Conservation (phyloP, 176 grass and related monocot genomes). For the Echinochloa phyllopogon region DNA sequence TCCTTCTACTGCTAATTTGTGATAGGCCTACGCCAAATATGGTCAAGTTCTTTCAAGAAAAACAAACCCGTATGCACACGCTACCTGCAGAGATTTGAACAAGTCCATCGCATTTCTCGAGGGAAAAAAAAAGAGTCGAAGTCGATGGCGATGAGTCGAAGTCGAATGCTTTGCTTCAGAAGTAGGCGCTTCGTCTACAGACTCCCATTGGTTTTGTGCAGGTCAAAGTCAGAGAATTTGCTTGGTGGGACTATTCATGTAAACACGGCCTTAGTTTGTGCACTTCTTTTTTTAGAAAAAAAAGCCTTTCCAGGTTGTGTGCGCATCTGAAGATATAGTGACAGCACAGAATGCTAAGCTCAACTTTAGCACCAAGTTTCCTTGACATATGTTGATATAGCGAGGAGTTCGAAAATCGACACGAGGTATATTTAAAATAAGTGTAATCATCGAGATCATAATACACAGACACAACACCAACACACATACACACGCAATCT, state of each 20-base stretch:
- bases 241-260: too few species aligned
- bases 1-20: neutral
- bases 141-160: neutral
- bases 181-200: neutral
- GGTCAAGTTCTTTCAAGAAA: neutral
- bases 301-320: too few species aligned
- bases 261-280: too few species aligned
- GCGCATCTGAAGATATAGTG: neutral
- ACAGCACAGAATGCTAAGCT: neutral
- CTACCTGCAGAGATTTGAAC: neutral
- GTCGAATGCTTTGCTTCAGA: neutral
- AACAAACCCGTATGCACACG: neutral
- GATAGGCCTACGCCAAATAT: neutral
- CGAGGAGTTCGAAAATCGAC: neutral
- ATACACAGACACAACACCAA: neutral
- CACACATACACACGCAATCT: constrained; percentile 4
- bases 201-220: neutral
- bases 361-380: neutral
- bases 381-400: neutral
- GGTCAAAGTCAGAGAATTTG: neutral
- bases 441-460: neutral
- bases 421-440: neutral
- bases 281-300: too few species aligned
- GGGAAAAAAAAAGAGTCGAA: neutral
- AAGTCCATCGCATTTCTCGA: neutral